Percentiles rank a stretch among this genome's conserved stretches.
phyloP scores from a whole-genome alignment of 192 early-diverging fungal species.

The Dispira parvispora region DNA sequence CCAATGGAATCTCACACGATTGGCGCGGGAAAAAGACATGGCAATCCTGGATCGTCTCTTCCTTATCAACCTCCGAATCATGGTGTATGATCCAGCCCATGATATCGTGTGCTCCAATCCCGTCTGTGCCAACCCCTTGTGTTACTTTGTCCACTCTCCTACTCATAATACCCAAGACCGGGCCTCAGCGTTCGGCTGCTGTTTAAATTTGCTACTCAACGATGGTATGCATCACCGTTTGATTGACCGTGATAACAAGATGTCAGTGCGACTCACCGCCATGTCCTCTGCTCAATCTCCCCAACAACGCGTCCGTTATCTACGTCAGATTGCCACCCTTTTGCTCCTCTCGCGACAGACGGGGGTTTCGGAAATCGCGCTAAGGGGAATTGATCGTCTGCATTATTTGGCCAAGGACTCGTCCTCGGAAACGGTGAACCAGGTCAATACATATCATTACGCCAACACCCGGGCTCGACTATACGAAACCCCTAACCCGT shows the following conservation, averaged over 20 bases:
- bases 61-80: slow-evolving; percentile 27
- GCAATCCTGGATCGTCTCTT: slow-evolving; percentile 28
- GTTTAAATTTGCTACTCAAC: slow-evolving; percentile 28
- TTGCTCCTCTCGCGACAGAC: slow-evolving; percentile 21
- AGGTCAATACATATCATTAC: slow-evolving; percentile 20
- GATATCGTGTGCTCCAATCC: slow-evolving; percentile 21
- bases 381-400: slow-evolving; percentile 19
- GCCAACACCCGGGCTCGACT: slow-evolving; percentile 27
- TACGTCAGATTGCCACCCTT: slow-evolving; percentile 25
- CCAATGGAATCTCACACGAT: slow-evolving; percentile 29
- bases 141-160: slow-evolving; percentile 26
- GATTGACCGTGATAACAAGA: slow-evolving; percentile 27
- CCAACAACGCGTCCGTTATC: slow-evolving; percentile 23
- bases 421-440: slow-evolving; percentile 16
- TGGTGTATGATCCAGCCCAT: slow-evolving; percentile 26
- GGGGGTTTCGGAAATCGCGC: slow-evolving; percentile 20
- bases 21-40: slow-evolving; percentile 23
- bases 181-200: slow-evolving; percentile 28
- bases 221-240: slow-evolving; percentile 27
- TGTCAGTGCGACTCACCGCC: slow-evolving; percentile 21
- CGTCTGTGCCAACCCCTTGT: slow-evolving; percentile 29
- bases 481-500: slow-evolving; percentile 22
- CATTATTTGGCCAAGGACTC: slow-evolving; percentile 18
- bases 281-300: slow-evolving; percentile 21
- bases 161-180: slow-evolving; percentile 24